Conservation (phyloP, 2,329 filamentous ascomycete genomes). For the Trichoderma sp. region DNA sequence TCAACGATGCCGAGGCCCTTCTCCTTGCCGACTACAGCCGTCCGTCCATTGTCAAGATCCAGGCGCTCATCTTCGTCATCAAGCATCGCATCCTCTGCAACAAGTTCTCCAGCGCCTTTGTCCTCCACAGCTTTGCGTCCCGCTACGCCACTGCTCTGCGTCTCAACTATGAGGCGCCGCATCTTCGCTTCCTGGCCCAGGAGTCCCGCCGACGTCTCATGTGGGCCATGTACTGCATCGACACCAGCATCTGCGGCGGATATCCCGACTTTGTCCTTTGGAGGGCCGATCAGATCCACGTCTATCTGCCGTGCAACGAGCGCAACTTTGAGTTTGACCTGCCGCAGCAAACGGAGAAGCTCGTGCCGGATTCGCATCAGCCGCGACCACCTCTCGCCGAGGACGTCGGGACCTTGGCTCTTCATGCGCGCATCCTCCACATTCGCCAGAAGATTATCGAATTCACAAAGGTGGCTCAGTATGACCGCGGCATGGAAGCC, state of each 20-base stretch:
- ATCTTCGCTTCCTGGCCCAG: constrained; percentile 43
- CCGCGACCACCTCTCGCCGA: constrained; percentile 46
- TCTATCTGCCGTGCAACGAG: constrained; percentile 46
- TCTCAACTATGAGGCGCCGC: constrained; percentile 45
- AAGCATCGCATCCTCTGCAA: constrained; percentile 48
- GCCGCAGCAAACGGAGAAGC: constrained; percentile 54
- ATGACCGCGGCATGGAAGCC: constrained; percentile 42
- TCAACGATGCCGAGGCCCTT: constrained; percentile 55
- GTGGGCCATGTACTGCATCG: constrained; percentile 48
- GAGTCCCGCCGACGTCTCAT: constrained; percentile 47
- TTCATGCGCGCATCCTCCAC: constrained; percentile 58
- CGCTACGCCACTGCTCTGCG: constrained; percentile 46
- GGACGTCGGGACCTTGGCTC: constrained; percentile 56
- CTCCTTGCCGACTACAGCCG: constrained; percentile 56
- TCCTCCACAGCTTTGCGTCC: constrained; percentile 46
- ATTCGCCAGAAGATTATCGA: constrained; percentile 57
- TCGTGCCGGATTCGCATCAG: constrained; percentile 48
- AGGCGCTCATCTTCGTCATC: constrained; percentile 48
- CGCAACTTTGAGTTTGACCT: constrained; percentile 58
- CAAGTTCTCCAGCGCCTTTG: constrained; percentile 47
- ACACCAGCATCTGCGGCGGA: constrained; percentile 45
- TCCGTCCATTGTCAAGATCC: constrained; percentile 58
- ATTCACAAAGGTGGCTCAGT: constrained; percentile 48
- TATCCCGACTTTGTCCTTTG: constrained; percentile 49
- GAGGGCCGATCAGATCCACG: constrained; percentile 43